Base-by-base conservation (phyloP, 495 filamentous ascomycete genomes). In the Massariosphaeria phaeospora region DNA sequence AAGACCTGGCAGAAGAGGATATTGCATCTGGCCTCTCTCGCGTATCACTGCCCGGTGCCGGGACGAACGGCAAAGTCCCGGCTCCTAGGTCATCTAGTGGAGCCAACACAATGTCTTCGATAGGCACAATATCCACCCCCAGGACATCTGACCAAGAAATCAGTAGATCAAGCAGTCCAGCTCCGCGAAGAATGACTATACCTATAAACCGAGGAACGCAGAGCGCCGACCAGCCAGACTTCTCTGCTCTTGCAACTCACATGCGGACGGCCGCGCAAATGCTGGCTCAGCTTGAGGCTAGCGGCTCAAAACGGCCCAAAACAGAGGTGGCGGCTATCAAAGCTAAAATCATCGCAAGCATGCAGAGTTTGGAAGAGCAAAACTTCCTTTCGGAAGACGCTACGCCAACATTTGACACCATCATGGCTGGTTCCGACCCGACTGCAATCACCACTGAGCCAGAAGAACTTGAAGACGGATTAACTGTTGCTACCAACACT, bases 301-400 rank as follows among this genome's bases (percentile, higher is more conserved):
- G 82, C 21, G 79, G 81, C 57, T 79, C 82, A 2, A 89, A 88
- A 61, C 70, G 85, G 26, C 85, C 85, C 13, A 80, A 75, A 57
- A 74, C 79, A 33, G 85, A 89, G 65, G 84, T 89, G 8, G 85
- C 82, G 8, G 84, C 83, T 21, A 89, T 89, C 66, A 73, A 84
- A 55, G 79, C 83, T 11, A 83, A 83, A 69, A 89, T 89, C 58
- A 89, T 89, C 57, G 85, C 85, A 2, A 88, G 84, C 67, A 89
- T 89, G 85, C 85, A 89, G 59, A 84, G 72, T 62, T 75, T 89
- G n/a, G 85, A 89, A 63, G 85, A 89, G 65, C 83, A 89, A 64
- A 86, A 78, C 65, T 89, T 89, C 58, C 76, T 84, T 35, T 78
- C 84, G 47, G 81, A 82, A 55, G 67, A 71, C 23, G 34, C 54